These are phyloP conservation scores for Penicillium lagena DNA, from an alignment of 495 filamentous ascomycete species.

Conservation along the genomic window DNA sequence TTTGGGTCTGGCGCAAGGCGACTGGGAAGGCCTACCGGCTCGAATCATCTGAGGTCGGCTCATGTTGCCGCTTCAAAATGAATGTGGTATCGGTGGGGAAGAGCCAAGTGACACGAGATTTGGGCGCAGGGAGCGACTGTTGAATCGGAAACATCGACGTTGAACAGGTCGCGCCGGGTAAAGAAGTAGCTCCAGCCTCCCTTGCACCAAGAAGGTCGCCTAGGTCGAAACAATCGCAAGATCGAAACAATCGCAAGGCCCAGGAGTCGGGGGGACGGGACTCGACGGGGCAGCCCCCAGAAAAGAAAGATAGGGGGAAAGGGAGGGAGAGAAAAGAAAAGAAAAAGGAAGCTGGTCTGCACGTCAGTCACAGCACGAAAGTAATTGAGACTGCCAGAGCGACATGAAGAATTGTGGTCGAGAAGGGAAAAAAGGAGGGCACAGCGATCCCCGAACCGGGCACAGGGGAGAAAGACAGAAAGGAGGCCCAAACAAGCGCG, in stretches of 20 bases:
- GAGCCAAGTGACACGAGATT: slow-evolving; percentile 6
- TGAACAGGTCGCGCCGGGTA: neutral
- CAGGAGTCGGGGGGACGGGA: neutral
- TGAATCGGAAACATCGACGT: slow-evolving; percentile 4
- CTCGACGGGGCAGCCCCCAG: slow-evolving; percentile 9
- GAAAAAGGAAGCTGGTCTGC: slow-evolving; percentile 24
- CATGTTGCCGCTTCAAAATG: slow-evolving; percentile 39
- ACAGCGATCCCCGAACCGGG: slow-evolving; percentile 9
- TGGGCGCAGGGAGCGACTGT: slow-evolving; percentile 13
- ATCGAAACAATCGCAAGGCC: no score
- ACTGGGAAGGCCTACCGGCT: slow-evolving; percentile 52
- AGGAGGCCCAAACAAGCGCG: slow-evolving; percentile 38
- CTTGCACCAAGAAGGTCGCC: neutral
- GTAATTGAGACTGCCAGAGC: slow-evolving; percentile 27
- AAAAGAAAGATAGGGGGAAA: slow-evolving; percentile 9
- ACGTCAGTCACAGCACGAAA: slow-evolving; percentile 18
- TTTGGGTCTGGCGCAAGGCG: neutral
- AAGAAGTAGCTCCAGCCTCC: slow-evolving; percentile 2
- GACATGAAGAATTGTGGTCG: slow-evolving; percentile 5
- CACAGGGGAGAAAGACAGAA: slow-evolving; percentile 19
- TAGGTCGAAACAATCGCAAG: no score
- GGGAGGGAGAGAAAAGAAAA: slow-evolving; percentile 3
- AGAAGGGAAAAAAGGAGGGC: slow-evolving; percentile 11
- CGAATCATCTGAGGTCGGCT: slow-evolving; percentile 72
- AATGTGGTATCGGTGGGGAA: slow-evolving; percentile 11